Percentiles rank a stretch among this genome's conserved stretches.
These are phyloP conservation scores for Rubus idaeus DNA, from an alignment of 306 rosid genomes.

Conservation along the genomic window DNA sequence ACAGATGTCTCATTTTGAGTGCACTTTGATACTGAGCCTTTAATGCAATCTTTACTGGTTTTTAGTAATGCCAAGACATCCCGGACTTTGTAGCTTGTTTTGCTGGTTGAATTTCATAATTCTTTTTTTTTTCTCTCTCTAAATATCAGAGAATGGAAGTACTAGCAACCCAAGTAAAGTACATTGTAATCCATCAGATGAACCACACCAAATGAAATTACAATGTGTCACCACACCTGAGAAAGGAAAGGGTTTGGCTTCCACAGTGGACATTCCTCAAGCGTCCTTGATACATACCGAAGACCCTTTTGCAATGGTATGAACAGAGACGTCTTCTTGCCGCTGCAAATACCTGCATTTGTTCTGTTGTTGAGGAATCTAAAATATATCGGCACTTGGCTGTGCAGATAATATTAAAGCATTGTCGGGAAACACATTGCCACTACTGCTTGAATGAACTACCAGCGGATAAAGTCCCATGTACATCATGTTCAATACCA, in stretches of 20 bases:
- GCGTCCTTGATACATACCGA: slow-evolving; percentile 72
- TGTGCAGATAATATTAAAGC: slow-evolving; percentile 69
- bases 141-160: neutral
- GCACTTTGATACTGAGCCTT: neutral
- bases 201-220: slow-evolving; percentile 44
- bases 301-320: slow-evolving; percentile 79
- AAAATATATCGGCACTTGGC: neutral
- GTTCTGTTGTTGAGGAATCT: slow-evolving; percentile 6
- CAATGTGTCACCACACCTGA: slow-evolving; percentile 48
- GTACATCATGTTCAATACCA: slow-evolving; percentile 78
- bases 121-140: neutral
- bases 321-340: slow-evolving; percentile 15
- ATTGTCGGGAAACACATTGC: slow-evolving; percentile 81
- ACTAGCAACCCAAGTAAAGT: neutral
- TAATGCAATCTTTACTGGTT: neutral
- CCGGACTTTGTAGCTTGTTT: neutral
- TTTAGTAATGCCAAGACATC: neutral
- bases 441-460: slow-evolving; percentile 88
- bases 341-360: neutral
- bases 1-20: slow-evolving; percentile 4
- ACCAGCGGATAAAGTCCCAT: slow-evolving; percentile 75
- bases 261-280: slow-evolving; percentile 52
- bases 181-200: slow-evolving; percentile 41
- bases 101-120: neutral
- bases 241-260: slow-evolving; percentile 72